Evolutionary conservation across 495 filamentous ascomycete genomes (phyloP).

Genomic region (Copromyces sp.): DNA sequence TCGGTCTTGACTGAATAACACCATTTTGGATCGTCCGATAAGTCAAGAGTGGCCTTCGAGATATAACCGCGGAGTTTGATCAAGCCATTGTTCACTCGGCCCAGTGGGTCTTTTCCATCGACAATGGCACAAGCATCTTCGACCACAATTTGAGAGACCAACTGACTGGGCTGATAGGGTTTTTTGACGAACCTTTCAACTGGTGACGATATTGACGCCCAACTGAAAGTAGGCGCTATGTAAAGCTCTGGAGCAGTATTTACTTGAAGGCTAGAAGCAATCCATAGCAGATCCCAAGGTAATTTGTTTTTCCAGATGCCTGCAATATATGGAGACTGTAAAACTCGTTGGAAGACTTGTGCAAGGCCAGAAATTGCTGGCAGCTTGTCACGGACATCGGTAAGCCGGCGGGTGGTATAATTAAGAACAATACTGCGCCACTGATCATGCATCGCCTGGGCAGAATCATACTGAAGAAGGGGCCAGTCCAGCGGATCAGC

Average conservation of each 20-base stretch:
- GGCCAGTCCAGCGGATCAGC: background rate
- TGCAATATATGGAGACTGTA: conserved; percentile 20
- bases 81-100: background rate
- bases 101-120: background rate
- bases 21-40: background rate
- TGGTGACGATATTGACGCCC: background rate
- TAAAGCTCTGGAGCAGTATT: background rate
- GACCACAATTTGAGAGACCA: background rate
- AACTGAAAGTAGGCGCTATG: background rate
- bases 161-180: background rate
- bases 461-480: background rate
- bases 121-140: background rate
- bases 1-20: background rate
- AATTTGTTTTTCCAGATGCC: conserved; percentile 18
- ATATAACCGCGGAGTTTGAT: background rate
- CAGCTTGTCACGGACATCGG: conserved; percentile 19
- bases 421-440: conserved; percentile 3
- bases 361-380: conserved; percentile 24
- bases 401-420: conserved; percentile 13
- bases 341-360: conserved; percentile 6
- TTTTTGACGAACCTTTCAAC: background rate
- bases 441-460: background rate
- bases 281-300: background rate
- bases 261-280: background rate
- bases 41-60: background rate